Evolutionary conservation across 2,329 filamentous ascomycete genomes (phyloP).

Genomic region (Ophiostoma sp.): DNA sequence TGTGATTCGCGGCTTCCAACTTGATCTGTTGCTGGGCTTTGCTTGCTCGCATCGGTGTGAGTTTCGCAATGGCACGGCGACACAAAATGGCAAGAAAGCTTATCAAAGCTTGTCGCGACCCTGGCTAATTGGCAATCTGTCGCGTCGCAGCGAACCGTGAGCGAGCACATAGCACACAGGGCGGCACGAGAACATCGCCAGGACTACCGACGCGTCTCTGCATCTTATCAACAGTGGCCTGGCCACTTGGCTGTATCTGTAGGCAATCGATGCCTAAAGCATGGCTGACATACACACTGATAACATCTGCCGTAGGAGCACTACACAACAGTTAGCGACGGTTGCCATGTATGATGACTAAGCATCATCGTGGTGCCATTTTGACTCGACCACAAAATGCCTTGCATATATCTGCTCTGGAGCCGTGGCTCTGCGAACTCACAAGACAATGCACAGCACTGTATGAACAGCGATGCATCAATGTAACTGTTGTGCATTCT

Average conservation of each 20-base stretch:
- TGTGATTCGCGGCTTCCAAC: not conserved
- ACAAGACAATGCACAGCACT: not conserved
- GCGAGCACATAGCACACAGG: no score
- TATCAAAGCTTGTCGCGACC: not conserved
- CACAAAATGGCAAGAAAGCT: not conserved
- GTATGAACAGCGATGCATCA: not conserved
- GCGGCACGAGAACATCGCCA: not conserved
- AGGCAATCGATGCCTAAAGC: not conserved
- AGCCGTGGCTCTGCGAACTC: not conserved
- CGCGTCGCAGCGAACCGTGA: not conserved
- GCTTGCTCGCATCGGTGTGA: not conserved
- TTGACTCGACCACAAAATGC: not conserved
- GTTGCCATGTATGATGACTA: not conserved
- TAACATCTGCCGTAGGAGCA: no score
- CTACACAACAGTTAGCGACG: no score
- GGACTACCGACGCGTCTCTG: not conserved
- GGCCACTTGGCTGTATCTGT: not conserved
- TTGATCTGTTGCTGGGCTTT: not conserved
- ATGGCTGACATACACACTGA: not conserved
- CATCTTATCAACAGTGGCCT: not conserved
- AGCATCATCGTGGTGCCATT: not conserved
- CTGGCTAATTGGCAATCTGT: not conserved
- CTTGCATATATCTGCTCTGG: not conserved
- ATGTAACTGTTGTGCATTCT: constrained; percentile 7
- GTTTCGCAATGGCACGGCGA: not conserved